Evolutionary conservation across 2,329 filamentous ascomycete genomes (phyloP).

Genomic region (Raffaelea albimanens): DNA sequence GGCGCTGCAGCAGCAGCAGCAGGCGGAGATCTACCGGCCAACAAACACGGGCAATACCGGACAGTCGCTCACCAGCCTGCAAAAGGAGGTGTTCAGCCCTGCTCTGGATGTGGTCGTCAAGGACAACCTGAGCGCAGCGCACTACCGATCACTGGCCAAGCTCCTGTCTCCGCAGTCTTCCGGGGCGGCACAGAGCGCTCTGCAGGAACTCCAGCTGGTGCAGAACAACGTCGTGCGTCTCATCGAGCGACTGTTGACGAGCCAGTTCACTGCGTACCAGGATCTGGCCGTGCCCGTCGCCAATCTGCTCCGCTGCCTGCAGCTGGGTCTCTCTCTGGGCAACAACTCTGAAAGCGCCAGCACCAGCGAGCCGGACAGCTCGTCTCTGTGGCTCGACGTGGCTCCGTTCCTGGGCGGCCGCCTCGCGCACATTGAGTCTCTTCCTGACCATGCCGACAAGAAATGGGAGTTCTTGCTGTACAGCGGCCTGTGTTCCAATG

Average conservation of each 20-base stretch:
- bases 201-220: conserved; percentile 39
- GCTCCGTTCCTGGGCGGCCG: conserved; percentile 49
- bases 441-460: conserved; percentile 15
- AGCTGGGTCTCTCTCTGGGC: conserved; percentile 59
- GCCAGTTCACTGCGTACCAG: conserved; percentile 68
- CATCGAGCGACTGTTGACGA: conserved; percentile 59
- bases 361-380: conserved; percentile 4
- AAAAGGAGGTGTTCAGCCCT: conserved; percentile 80
- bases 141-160: conserved; percentile 22
- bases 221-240: conserved; percentile 56
- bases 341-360: conserved; percentile 36
- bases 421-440: conserved; percentile 18
- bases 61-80: conserved; percentile 48
- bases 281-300: conserved; percentile 73
- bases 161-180: neutral
- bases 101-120: conserved; percentile 56
- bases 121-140: conserved; percentile 29
- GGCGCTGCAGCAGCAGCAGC: conserved; percentile 2
- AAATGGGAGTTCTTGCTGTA: conserved; percentile 42
- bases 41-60: neutral
- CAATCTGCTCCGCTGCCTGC: conserved; percentile 70
- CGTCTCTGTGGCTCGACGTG: conserved; percentile 30
- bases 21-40: conserved; percentile 10
- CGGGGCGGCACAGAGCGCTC: conserved; percentile 15
- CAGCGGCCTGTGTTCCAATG: conserved; percentile 31